Percentiles rank a stretch among this genome's conserved stretches.
phyloP scores from a whole-genome alignment of 768 basidiomycete genomes.

The Mycena rebaudengoi region DNA sequence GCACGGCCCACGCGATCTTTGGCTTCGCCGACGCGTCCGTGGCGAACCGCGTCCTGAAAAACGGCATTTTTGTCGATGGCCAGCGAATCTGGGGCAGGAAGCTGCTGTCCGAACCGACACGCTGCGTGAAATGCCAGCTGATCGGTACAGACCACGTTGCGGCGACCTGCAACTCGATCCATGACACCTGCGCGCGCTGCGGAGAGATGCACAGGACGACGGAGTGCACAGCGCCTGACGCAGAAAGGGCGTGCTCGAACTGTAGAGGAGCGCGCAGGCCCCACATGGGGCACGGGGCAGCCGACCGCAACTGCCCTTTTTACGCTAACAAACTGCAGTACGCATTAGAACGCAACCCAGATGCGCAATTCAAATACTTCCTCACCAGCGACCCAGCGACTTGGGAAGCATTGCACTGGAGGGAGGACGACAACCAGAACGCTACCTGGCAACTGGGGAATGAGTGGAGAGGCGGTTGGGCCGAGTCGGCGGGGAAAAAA shows the following conservation, averaged over 20 bases:
- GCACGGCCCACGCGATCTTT: constrained; percentile 33
- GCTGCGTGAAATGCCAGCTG: constrained; percentile 27
- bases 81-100: constrained; percentile 18
- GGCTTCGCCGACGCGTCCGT: constrained; percentile 14
- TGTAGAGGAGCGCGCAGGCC: constrained; percentile 20
- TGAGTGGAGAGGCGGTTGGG: background rate
- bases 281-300: constrained; percentile 35
- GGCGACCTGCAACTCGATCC: constrained; percentile 13
- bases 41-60: constrained; percentile 25
- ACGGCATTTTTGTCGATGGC: constrained; percentile 24
- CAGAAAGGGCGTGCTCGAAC: constrained; percentile 29
- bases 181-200: constrained; percentile 27
- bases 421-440: background rate
- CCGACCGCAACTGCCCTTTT: constrained; percentile 32
- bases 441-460: background rate
- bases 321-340: constrained; percentile 21
- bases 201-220: constrained; percentile 29
- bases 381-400: constrained; percentile 17
- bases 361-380: constrained; percentile 27
- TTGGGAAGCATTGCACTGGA: too few relatives aligned
- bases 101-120: constrained; percentile 22
- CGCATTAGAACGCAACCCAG: constrained; percentile 17
- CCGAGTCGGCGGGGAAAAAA: background rate
- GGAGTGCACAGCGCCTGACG: constrained; percentile 20
- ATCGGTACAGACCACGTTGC: constrained; percentile 22